Base-by-base conservation (phyloP, 345 rosid species). In the Eucalyptus erythrocorys region DNA sequence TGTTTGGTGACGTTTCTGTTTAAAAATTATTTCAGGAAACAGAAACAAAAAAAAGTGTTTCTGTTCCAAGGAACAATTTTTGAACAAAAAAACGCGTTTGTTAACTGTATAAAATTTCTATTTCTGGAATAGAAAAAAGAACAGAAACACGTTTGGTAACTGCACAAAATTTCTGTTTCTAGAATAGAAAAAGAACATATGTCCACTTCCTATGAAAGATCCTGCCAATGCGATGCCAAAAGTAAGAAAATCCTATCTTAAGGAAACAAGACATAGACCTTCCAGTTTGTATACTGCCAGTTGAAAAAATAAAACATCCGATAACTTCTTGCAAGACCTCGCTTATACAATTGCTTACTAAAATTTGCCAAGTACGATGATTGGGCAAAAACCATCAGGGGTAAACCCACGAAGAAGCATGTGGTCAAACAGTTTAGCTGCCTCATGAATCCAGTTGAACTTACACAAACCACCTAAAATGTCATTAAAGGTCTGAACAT, bases 401-500 rank as follows among this genome's bases (percentile, higher is more conserved):
- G 92, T 86, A 87, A 94, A 94, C 64, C 96, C 98, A n/a, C 95
- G 94, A 45, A 92, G 88, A 89, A 95, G 93, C 98, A 96, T 96
- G 88, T 99, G 94, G 86, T 95, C 96, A 89, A 96, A 95, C 92
- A 94, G 89, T 90, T 96, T 96, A 8, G 93, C 93, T 10, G 97
- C 93, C 90, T 96, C 99, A 66, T 92, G 96, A 88, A 95, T 92
- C 66, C 98, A 91, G 48, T 91, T 91, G 53, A 93, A 87, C 93
- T 92, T 94, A 93, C 98, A 96, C 10, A 96, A 92, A 42, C 97
- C 93, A 87, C 92, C 87, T 47, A 96, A 92, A 49, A 96, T 94
- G 94, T 94, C 95, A 88, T 96, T 96, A 85, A 97, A 97, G 87
- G 98, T 96, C 89, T 95, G 93, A 87, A 95, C 95, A 90, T 95